Evolutionary conservation across 345 rosid genomes (phyloP).

Genomic region (Hypericum perforatum): DNA sequence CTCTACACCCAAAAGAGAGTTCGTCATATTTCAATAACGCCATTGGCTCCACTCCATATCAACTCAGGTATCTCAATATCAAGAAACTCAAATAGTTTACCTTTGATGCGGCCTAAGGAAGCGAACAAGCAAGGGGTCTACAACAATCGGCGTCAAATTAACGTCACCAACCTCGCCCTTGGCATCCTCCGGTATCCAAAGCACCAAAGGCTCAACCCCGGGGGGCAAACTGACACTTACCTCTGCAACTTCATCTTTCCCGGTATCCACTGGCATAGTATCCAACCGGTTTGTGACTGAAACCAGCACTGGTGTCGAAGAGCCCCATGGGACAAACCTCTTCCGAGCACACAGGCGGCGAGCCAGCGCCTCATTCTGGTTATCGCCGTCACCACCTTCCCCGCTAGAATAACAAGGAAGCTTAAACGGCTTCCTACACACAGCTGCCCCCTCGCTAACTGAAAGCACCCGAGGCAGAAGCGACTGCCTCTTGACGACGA

Average conservation of each 20-base stretch:
- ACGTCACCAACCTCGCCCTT: slow-evolving; percentile 33
- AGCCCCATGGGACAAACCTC: slow-evolving; percentile 93
- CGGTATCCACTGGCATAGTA: slow-evolving; percentile 12
- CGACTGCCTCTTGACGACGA: slow-evolving; percentile 69
- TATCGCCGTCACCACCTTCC: slow-evolving; percentile 33
- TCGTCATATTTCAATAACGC: neutral
- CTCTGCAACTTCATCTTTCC: slow-evolving; percentile 30
- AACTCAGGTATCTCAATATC: neutral
- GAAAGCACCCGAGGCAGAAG: slow-evolving; percentile 80
- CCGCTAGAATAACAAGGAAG: slow-evolving; percentile 43
- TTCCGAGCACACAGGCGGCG: slow-evolving; percentile 88
- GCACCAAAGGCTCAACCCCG: slow-evolving; percentile 66
- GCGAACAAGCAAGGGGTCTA: slow-evolving; percentile 76
- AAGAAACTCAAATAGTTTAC: slow-evolving; percentile 20
- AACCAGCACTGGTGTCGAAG: slow-evolving; percentile 51
- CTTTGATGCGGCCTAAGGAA: slow-evolving; percentile 99
- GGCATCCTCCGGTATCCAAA: slow-evolving; percentile 71
- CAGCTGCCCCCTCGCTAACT: slow-evolving; percentile 76
- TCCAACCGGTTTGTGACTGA: slow-evolving; percentile 28
- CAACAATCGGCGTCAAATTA: slow-evolving; percentile 36
- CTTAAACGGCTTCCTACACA: slow-evolving; percentile 89
- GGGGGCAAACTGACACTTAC: slow-evolving; percentile 64
- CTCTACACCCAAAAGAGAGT: slow-evolving; percentile 43
- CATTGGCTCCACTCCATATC: neutral
- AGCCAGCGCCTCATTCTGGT: slow-evolving; percentile 43